A percentile compares a stretch with the other conserved stretches of the same genome.
Conservation (phyloP, 495 filamentous ascomycete genomes). For the Aspergillus bridgeri region DNA sequence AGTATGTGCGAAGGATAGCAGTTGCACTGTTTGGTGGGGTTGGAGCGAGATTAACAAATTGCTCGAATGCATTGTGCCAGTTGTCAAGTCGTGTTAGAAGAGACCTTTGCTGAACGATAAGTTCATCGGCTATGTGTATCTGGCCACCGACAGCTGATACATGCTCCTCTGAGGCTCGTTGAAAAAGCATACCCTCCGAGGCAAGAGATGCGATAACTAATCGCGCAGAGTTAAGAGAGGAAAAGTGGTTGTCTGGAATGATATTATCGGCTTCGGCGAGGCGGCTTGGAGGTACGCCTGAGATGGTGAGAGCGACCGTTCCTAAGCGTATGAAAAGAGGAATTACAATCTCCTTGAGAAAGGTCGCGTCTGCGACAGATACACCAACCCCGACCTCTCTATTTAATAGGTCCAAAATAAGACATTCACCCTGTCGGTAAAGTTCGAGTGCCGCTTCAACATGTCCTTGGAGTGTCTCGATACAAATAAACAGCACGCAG, state of each 20-base stretch:
- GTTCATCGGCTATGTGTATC: constrained; percentile 6
- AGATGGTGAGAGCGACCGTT: constrained; percentile 13
- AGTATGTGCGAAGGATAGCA: constrained; percentile 22
- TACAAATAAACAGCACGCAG: constrained; percentile 56
- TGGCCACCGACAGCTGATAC: constrained; percentile 1
- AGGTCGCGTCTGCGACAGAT: constrained; percentile 11
- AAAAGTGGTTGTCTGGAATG: constrained; percentile 10
- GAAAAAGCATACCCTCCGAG: constrained; percentile 23
- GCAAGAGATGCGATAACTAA: constrained; percentile 26
- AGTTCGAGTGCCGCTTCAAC: constrained; percentile 31
- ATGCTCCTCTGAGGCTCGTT: constrained; percentile 16
- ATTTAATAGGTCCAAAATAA: constrained; percentile 27
- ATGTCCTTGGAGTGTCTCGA: constrained; percentile 50
- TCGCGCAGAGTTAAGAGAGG: constrained; percentile 30
- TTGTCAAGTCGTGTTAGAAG: constrained; percentile 12
- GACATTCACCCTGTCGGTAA: constrained; percentile 32
- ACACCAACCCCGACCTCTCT: constrained; percentile 19
- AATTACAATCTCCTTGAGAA: constrained; percentile 32
- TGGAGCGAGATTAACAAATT: constrained; percentile 6
- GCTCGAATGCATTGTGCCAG: constrained; percentile 26
- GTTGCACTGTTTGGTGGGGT: constrained; percentile 16
- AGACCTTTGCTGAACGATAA: constrained; percentile 8
- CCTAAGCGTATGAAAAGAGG: constrained; percentile 38
- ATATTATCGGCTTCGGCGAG: constrained; percentile 13
- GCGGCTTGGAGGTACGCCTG: constrained; percentile 6